Percentiles rank a stretch among this genome's conserved stretches.
Evolutionary conservation across 2,329 filamentous ascomycete genomes (phyloP).

Genomic region (Fusarium longipes): DNA sequence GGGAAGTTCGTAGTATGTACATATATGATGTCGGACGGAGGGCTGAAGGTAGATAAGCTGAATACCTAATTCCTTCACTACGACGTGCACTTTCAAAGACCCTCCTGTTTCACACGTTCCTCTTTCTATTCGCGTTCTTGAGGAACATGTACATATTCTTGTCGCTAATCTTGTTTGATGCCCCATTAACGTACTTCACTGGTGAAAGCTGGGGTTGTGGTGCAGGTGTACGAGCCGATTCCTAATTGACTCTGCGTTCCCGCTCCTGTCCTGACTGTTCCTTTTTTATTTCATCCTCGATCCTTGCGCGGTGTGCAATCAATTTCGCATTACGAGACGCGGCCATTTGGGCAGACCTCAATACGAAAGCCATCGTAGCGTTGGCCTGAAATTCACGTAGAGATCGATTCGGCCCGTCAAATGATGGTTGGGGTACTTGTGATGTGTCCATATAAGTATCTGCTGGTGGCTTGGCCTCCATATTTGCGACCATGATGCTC

Average conservation of each 20-base stretch:
- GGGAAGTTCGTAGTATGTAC: conserved; percentile 53
- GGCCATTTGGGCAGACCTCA: conserved; percentile 35
- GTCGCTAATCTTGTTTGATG: conserved; percentile 4
- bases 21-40: conserved; percentile 53
- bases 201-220: background rate
- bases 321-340: conserved; percentile 44
- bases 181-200: conserved; percentile 22
- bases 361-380: conserved; percentile 39
- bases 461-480: conserved; percentile 39
- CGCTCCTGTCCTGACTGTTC: conserved; percentile 30
- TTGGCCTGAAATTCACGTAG: conserved; percentile 41
- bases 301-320: conserved; percentile 5
- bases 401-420: conserved; percentile 23
- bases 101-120: conserved; percentile 1
- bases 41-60: conserved; percentile 49
- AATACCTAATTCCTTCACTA: conserved; percentile 43
- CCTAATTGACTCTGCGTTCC: conserved; percentile 37
- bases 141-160: conserved; percentile 38
- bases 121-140: conserved; percentile 22
- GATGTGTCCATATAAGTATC: background rate
- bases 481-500: conserved; percentile 47
- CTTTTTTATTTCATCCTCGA: conserved; percentile 42
- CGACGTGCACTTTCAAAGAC: conserved; percentile 31
- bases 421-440: conserved; percentile 31
- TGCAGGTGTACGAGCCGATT: conserved; percentile 9